Percentiles rank a stretch among this genome's conserved stretches.
Conservation (phyloP, 73 alveolate genomes). For the Diophrys sp. region DNA sequence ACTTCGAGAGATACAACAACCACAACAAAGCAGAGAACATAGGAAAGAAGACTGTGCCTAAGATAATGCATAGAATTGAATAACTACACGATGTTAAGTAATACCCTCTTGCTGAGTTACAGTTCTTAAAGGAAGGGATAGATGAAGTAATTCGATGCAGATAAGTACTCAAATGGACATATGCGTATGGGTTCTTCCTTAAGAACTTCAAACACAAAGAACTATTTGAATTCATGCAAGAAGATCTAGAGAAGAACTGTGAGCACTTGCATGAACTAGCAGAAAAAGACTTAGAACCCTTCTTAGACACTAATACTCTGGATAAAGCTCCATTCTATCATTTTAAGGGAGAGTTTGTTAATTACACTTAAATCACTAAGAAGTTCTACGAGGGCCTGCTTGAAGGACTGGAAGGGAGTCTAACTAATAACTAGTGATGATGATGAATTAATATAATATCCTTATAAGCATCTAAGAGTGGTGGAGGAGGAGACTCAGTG, state of each 20-base stretch:
- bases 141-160: slow-evolving; percentile 84
- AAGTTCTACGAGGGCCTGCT: slow-evolving; percentile 49
- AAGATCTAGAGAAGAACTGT: slow-evolving; percentile 80
- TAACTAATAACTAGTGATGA: slow-evolving; percentile 21
- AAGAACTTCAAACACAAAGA: slow-evolving; percentile 55
- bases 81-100: slow-evolving; percentile 59
- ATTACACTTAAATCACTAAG: slow-evolving; percentile 55
- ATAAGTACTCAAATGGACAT: slow-evolving; percentile 84
- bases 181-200: slow-evolving; percentile 73
- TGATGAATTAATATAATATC: slow-evolving; percentile 54
- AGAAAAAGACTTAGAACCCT: slow-evolving; percentile 71
- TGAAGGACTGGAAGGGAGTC: slow-evolving; percentile 64
- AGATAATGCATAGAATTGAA: slow-evolving; percentile 34
- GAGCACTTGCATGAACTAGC: slow-evolving; percentile 87
- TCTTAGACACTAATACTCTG: slow-evolving; percentile 11
- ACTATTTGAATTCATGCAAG: slow-evolving; percentile 81
- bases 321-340: slow-evolving; percentile 63
- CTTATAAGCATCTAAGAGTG: slow-evolving; percentile 81
- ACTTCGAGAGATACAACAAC: slow-evolving; percentile 82
- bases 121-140: slow-evolving; percentile 79
- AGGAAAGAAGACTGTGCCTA: slow-evolving; percentile 44
- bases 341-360: slow-evolving; percentile 54
- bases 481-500: slow-evolving; percentile 81
- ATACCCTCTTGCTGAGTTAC: slow-evolving; percentile 76
- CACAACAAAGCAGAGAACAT: slow-evolving; percentile 79